Evolutionary conservation across 129 eudicot species (phyloP), one percentile per base, ranked within the genome.

Genomic region (Heracleum sosnowskyi): DNA sequence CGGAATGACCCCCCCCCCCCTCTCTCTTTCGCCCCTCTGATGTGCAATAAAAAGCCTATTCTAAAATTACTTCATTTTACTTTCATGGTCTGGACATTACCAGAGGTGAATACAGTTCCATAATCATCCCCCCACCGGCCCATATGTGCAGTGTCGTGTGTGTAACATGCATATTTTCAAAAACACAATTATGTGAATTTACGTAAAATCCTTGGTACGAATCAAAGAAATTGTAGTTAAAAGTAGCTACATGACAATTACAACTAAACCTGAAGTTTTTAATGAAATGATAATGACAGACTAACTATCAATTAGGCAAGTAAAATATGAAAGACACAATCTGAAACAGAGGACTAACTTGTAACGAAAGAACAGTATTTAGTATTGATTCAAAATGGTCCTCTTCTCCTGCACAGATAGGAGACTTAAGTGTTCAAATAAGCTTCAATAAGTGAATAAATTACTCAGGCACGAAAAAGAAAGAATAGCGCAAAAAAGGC

Each of bases 341-440:
- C 39, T 5, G 16, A 33, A 10, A 63, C 17, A 33, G 72, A 17
- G 34, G 22, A 66, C 72, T 66, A 33, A 66, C 72, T 20, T 66
- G 72, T 20, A 29, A 20, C 39, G 93, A 79, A 11, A 94, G 91
- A 74, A 91, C 78, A 46, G 90, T 73, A 66, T 91, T 88, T 44
- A 91, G 79, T 72, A 94, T 91, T 16, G 82, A 77, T 15, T 89
- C 93, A 10, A 88, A 79, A 73, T 11, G 47, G 47, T 85, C 82
- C 33, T 79, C 83, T 76, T 85, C 97, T 78, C 91, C 98, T 94
- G 85, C 83, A 85, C 75, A 55, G 75, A 62, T 53, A 20, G 2
- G 82, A 39, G 44, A 81, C 28, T 63, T 77, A 33, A 74, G 28
- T 76, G 73, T 75, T 57, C 66, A 81, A n/a, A 33, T 35, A 77